A percentile compares a stretch with the other conserved stretches of the same genome.
Conservation (phyloP, 2,329 filamentous ascomycete species). For the Ophiostoma perfectum region DNA sequence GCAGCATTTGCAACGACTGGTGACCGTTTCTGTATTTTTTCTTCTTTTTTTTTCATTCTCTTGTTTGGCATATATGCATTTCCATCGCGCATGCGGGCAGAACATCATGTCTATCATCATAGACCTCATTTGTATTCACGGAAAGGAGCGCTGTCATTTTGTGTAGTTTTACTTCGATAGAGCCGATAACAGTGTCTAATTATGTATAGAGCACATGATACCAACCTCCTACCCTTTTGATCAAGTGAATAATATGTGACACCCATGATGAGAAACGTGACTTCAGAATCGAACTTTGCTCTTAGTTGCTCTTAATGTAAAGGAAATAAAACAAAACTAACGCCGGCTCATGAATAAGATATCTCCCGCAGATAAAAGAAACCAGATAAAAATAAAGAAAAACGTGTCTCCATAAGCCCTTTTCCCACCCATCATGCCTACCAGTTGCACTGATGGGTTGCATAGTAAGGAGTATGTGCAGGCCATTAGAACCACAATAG, state of each 20-base stretch:
- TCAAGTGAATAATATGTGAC: background rate
- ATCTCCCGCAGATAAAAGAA: background rate
- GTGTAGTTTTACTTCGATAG: background rate
- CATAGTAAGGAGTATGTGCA: background rate
- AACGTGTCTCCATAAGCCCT: background rate
- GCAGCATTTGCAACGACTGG: background rate
- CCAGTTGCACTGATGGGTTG: background rate
- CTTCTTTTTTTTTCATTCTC: background rate
- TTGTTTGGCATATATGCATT: background rate
- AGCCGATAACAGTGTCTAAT: background rate
- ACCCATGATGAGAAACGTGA: no score
- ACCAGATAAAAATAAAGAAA: background rate
- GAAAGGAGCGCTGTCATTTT: background rate
- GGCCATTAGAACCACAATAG: background rate
- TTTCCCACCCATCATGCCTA: background rate
- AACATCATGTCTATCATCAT: background rate
- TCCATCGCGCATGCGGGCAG: background rate
- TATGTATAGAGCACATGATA: background rate
- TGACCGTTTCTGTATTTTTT: constrained; percentile 7
- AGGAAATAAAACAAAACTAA: background rate
- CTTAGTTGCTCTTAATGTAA: background rate
- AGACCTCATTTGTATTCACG: background rate
- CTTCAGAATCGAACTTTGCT: background rate
- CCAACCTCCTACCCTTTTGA: background rate
- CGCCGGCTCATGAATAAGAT: constrained; percentile 6